Base-by-base conservation (phyloP, 768 basidiomycete species). In the Ephemerocybe angulata region DNA sequence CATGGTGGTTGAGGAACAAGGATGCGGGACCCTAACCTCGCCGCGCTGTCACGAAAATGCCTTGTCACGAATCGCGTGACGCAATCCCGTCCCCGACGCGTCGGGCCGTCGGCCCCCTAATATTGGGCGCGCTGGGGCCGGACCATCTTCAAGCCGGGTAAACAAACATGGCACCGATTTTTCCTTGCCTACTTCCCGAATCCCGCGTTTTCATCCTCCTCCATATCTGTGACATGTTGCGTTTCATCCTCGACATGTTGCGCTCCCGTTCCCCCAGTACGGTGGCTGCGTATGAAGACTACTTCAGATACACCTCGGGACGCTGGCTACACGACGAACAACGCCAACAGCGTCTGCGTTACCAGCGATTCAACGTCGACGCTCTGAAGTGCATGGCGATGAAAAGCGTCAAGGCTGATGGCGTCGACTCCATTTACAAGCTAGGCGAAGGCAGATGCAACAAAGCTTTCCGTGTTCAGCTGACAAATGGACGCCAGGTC, bases 1-100 rank as follows among this genome's bases (percentile, higher is more conserved):
- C 79, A 80, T 80, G 50, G 31, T 54, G 28, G 44, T 31, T 6
- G n/a, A 41, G 33, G 33, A 8, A 35, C 10, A 35, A 17, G 17
- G 8, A 8, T 17, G 17, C 33, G 33, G 21, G 21, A 41, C 38
- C 38, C 38, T 41, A 41, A 41, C 38, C 38, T 41, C n/a, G 15
- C 38, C 38, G 38, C 38, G 38, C 7, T 10, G 7, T 41, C n/a
- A 5, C 7, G 10, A 41, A 41, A 41, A 8, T 19, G 15, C 7
- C 15, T 19, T 19, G 38, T 41, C 38, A 41, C 38, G 38, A 13
- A 19, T 41, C 15, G 21, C 17, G 38, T 19, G 21, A 41, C 38
- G 38, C 10, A 8, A 17, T 8, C 33, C 8, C 33, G 33, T 8
- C 8, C 17, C 33, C 17, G n/a, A 6, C 38, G 38, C 38, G 38